These are phyloP conservation scores for Penicillium nucicola DNA, from an alignment of 495 filamentous ascomycete species.

Conservation along the genomic window DNA sequence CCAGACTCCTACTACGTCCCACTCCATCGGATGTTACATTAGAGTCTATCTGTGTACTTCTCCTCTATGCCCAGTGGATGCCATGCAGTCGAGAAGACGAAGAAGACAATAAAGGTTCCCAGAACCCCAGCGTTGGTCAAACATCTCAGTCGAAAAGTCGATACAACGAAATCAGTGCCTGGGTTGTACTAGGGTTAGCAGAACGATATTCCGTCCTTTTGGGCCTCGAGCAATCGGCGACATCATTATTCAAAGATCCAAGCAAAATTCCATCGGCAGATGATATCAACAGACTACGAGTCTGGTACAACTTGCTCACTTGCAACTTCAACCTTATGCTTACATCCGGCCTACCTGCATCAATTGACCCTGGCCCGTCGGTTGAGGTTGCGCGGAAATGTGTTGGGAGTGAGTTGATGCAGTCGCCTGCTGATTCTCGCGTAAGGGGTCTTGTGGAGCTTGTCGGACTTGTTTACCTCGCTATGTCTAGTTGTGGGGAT, in stretches of 20 bases:
- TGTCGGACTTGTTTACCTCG: conserved; percentile 11
- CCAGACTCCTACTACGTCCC: conserved; percentile 16
- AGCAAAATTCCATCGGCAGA: neutral
- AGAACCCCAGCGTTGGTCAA: neutral
- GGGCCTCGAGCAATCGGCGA: conserved; percentile 8
- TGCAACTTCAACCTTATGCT: conserved; percentile 22
- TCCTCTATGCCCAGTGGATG: conserved; percentile 25
- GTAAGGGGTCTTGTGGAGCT: conserved; percentile 15
- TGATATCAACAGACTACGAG: conserved; percentile 7
- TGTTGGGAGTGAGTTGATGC: conserved; percentile 1
- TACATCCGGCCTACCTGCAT: conserved; percentile 15
- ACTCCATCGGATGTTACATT: conserved; percentile 17
- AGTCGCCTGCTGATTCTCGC: conserved; percentile 10
- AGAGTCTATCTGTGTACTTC: conserved; percentile 14
- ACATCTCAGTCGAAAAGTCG: conserved; percentile 4
- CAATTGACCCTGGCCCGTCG: conserved; percentile 7
- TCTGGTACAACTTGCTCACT: conserved; percentile 17
- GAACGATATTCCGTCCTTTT: conserved; percentile 16
- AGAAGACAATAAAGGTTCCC: neutral
- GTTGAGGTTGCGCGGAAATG: conserved; percentile 7
- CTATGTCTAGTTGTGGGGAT: conserved; percentile 13
- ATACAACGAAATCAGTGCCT: conserved; percentile 22
- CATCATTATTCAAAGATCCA: conserved; percentile 2
- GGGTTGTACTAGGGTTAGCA: conserved; percentile 15
- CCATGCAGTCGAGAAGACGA: conserved; percentile 11